Percentiles rank a stretch among this genome's conserved stretches.
Conservation (phyloP, 495 filamentous ascomycete genomes). For the Achaetomiella virescens region DNA sequence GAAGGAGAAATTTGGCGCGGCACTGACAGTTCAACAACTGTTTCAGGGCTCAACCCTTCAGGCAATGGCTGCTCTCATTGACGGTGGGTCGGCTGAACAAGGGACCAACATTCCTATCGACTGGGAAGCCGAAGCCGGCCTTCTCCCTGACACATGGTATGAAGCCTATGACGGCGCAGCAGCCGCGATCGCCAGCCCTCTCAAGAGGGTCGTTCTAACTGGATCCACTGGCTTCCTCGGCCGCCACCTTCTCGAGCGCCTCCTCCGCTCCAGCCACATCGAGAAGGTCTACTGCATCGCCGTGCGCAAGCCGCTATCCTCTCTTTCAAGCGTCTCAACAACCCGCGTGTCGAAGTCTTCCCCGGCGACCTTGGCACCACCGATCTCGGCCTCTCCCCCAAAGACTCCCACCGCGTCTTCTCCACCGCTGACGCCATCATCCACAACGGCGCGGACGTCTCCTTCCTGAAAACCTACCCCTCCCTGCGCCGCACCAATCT, state of each 20-base stretch:
- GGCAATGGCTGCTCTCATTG: conserved; percentile 23
- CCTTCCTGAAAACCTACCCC: conserved; percentile 43
- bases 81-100: background rate
- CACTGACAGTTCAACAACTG: conserved; percentile 18
- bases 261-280: conserved; percentile 7
- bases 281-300: conserved; percentile 20
- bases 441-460: conserved; percentile 28
- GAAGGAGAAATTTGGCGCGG: conserved; percentile 4
- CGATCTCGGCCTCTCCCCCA: conserved; percentile 35
- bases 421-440: conserved; percentile 21
- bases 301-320: conserved; percentile 19
- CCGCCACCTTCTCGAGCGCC: conserved; percentile 13
- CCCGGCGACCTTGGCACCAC: conserved; percentile 33
- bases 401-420: conserved; percentile 9
- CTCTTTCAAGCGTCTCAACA: conserved; percentile 30
- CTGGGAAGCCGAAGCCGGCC: conserved; percentile 24
- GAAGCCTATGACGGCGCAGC: background rate
- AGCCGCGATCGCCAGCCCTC: background rate
- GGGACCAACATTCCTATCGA: conserved; percentile 3
- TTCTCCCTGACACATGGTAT: background rate
- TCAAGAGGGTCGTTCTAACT: conserved; percentile 23
- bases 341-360: conserved; percentile 27
- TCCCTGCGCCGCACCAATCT: conserved; percentile 39
- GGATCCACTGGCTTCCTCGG: conserved; percentile 31
- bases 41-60: conserved; percentile 27